Evolutionary conservation across 148 eudicot species (phyloP).

Genomic region (Agrostemma githago): DNA sequence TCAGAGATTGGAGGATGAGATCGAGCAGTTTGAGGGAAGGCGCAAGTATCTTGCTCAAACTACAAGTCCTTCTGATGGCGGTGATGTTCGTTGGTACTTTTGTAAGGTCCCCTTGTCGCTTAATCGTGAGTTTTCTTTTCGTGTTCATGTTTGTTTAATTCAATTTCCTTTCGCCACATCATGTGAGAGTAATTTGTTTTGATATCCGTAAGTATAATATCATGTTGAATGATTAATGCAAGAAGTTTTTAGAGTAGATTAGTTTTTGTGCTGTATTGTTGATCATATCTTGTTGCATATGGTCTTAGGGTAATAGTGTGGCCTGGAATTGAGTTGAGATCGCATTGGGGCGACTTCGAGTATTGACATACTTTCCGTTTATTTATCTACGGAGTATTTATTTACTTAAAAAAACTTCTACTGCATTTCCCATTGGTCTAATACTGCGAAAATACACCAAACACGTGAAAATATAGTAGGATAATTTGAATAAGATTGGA

Average conservation of each 20-base stretch:
- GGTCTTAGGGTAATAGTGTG: not conserved
- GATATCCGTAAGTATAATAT: not conserved
- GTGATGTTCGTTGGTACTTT: slow-evolving; percentile 95
- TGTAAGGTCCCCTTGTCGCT: slow-evolving; percentile 77
- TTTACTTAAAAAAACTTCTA: not conserved
- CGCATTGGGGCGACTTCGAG: not conserved
- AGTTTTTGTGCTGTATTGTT: not conserved
- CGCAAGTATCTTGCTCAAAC: slow-evolving; percentile 89
- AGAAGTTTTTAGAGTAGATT: not conserved
- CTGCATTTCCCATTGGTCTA: not conserved
- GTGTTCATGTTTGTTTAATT: not conserved
- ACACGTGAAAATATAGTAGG: not conserved
- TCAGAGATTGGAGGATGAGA: slow-evolving; percentile 66
- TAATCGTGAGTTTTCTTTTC: slow-evolving; percentile 45
- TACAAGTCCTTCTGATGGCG: slow-evolving; percentile 83
- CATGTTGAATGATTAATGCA: not conserved
- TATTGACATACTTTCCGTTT: not conserved
- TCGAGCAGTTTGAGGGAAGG: slow-evolving; percentile 82
- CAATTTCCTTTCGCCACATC: not conserved
- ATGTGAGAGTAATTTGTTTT: not conserved
- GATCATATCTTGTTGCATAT: not conserved
- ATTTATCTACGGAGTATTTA: no score
- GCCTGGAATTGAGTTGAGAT: not conserved
- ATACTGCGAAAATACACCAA: not conserved
- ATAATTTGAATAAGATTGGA: not conserved